Conservation (phyloP, 495 filamentous ascomycete genomes). For the Thermochaetoides thermophila region DNA sequence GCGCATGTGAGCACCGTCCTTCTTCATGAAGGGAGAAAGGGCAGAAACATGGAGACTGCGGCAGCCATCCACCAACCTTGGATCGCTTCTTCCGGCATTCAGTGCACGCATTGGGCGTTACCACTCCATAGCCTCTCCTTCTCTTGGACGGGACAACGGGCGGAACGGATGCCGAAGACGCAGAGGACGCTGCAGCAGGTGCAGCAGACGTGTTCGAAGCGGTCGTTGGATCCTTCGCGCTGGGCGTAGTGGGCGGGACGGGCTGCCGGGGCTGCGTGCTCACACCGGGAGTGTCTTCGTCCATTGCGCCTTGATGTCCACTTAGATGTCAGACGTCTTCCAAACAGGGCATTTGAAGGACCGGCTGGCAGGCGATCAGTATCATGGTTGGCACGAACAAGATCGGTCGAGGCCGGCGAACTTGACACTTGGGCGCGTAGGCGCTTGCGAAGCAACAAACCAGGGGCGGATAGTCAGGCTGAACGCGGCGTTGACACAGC, state of each 20-base stretch:
- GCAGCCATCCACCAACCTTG: conserved; percentile 24
- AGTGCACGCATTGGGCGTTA: conserved; percentile 41
- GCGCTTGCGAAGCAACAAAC: no score
- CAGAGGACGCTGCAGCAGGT: conserved; percentile 1
- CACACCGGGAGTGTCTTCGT: no score
- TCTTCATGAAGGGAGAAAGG: background rate
- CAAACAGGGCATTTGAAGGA: no score
- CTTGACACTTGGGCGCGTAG: no score
- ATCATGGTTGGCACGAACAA: no score
- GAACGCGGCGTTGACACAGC: no score
- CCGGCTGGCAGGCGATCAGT: no score
- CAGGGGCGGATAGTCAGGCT: no score
- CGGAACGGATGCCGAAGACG: background rate
- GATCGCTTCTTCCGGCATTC: conserved; percentile 44
- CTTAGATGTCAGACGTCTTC: no score
- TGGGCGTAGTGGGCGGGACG: conserved; percentile 1
- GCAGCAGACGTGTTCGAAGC: conserved; percentile 8
- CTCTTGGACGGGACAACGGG: conserved; percentile 23
- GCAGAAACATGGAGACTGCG: background rate
- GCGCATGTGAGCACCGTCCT: background rate
- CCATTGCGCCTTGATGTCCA: no score
- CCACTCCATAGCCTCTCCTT: conserved; percentile 34
- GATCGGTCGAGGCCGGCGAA: no score
- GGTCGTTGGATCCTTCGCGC: conserved; percentile 3
- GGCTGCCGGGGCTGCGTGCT: background rate